A percentile compares a stretch with the other conserved stretches of the same genome.
Evolutionary conservation across 441 rosid species (phyloP).

Genomic region (Erodium texanum): DNA sequence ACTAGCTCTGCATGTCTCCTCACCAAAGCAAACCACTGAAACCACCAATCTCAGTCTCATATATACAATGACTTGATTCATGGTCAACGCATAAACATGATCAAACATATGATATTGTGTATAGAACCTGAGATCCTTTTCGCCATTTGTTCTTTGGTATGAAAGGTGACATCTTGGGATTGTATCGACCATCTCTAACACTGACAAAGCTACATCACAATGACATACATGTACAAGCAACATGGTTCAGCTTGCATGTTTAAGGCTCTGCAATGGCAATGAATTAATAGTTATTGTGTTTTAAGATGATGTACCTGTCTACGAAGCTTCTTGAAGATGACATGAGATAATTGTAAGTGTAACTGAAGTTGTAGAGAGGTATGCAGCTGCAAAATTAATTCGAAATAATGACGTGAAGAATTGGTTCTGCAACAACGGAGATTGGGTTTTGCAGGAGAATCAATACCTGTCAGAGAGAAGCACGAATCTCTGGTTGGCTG

Average conservation of each 20-base stretch:
- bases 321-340: constrained; percentile 80
- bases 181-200: not conserved
- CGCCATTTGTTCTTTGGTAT: not conserved
- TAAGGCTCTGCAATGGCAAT: too few relatives aligned
- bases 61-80: too few relatives aligned
- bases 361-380: constrained; percentile 89
- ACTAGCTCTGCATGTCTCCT: not conserved
- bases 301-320: constrained; percentile 60
- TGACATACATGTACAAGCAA: not conserved
- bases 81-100: too few relatives aligned
- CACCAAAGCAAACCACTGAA: not conserved
- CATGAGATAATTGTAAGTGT: constrained; percentile 78
- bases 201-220: not conserved
- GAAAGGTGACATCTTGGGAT: not conserved
- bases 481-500: constrained; percentile 64
- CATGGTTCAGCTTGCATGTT: too few relatives aligned
- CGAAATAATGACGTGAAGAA: not conserved
- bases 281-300: not conserved
- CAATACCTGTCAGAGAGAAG: constrained; percentile 84
- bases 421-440: not conserved
- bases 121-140: not conserved
- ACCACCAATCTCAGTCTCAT: not conserved
- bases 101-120: not conserved
- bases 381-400: constrained; percentile 63
- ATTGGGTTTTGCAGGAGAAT: not conserved